Conservation (phyloP, 371 early-diverging fungal genomes). For the Apophysomyces ossiformis region DNA sequence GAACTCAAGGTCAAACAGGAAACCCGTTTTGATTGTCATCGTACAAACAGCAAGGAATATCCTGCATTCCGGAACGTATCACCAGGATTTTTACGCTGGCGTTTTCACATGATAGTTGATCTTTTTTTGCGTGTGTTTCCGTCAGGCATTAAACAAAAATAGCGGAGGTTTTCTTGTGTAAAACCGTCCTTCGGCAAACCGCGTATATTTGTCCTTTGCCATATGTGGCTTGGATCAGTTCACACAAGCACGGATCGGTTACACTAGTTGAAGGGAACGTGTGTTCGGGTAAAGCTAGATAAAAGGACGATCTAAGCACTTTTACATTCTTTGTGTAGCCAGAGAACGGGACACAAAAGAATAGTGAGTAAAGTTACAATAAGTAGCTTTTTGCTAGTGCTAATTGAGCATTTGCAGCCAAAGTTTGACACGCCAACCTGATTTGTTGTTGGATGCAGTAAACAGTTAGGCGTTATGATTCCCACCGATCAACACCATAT, state of each 20-base stretch:
- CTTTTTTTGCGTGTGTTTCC: background rate
- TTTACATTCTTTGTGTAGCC: background rate
- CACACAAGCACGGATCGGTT: background rate
- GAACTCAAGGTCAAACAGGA: too few relatives aligned
- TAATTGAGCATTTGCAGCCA: background rate
- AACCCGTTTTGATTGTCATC: too few relatives aligned
- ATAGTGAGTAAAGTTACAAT: background rate
- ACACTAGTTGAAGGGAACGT: background rate
- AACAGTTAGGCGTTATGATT: conserved; percentile 2
- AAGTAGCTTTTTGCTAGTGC: background rate
- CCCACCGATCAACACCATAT: conserved; percentile 6
- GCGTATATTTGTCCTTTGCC: background rate
- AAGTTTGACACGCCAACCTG: conserved; percentile 4
- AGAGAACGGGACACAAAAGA: background rate
- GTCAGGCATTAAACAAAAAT: background rate
- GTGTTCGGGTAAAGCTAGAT: background rate
- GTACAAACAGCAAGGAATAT: background rate
- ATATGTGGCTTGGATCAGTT: background rate
- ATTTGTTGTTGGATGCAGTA: conserved; percentile 10
- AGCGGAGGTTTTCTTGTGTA: background rate
- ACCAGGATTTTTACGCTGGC: background rate
- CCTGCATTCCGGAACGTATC: conserved; percentile 5
- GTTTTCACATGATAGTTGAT: conserved; percentile 10
- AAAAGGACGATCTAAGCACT: background rate
- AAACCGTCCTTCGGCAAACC: background rate